phyloP scores from a whole-genome alignment of 169 alveolate genomes.

The Cystoisospora suis region DNA sequence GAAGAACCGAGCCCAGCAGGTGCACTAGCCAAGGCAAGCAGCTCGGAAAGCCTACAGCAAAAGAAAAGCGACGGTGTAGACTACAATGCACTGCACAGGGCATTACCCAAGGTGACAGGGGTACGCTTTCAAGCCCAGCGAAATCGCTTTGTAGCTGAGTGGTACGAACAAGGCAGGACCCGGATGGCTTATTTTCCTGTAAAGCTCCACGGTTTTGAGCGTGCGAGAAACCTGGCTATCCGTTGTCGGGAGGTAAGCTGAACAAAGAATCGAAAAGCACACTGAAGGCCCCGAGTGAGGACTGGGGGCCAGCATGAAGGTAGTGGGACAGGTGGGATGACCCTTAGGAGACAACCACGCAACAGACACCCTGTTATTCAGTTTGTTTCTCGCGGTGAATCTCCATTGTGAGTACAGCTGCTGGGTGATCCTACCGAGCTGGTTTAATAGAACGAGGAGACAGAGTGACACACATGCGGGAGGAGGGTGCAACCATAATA shows the following conservation, averaged over 20 bases:
- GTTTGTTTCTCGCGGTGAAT: neutral
- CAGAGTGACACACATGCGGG: no score
- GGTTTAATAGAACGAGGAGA: no score
- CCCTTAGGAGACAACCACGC: neutral
- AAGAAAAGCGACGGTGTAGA: neutral
- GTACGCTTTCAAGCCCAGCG: slow-evolving; percentile 48
- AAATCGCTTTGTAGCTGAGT: slow-evolving; percentile 42
- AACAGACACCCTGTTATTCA: neutral
- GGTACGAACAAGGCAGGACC: slow-evolving; percentile 40
- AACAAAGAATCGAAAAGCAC: neutral
- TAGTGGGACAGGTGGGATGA: neutral
- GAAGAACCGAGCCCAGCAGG: no score
- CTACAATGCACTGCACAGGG: slow-evolving; percentile 11
- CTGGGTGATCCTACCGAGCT: no score
- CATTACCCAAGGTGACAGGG: slow-evolving; percentile 35
- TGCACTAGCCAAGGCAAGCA: no score
- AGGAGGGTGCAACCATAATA: no score
- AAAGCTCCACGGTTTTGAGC: slow-evolving; percentile 37
- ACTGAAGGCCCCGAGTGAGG: neutral
- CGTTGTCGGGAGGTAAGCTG: neutral
- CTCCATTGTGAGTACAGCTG: neutral
- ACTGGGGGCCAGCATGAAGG: neutral
- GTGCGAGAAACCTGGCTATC: slow-evolving; percentile 35
- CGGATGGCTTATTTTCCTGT: slow-evolving; percentile 44
- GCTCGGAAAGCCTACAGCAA: neutral